These are phyloP conservation scores for Aspergillus leporis DNA, from an alignment of 495 filamentous ascomycete species.

Conservation along the genomic window DNA sequence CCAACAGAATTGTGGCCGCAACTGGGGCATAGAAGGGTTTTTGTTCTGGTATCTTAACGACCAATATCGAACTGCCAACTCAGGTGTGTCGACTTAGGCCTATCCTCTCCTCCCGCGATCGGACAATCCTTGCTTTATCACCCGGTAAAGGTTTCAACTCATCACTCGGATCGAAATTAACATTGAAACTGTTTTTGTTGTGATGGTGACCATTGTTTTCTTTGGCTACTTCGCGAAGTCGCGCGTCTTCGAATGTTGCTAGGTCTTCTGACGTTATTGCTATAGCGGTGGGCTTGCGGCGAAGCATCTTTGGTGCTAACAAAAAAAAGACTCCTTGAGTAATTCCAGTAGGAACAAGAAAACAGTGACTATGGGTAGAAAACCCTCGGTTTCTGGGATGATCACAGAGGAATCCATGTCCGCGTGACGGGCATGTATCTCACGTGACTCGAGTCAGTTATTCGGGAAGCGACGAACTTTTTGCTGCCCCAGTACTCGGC, in stretches of 20 bases:
- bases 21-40: not conserved
- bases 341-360: not conserved
- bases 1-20: too few species aligned
- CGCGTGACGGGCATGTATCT: not conserved
- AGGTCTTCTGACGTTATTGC: constrained; percentile 78
- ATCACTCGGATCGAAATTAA: constrained; percentile 55
- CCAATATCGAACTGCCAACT: constrained; percentile 4
- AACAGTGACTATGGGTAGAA: not conserved
- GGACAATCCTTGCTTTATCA: constrained; percentile 51
- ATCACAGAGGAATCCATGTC: too few species aligned
- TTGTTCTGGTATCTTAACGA: not conserved
- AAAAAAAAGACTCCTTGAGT: not conserved
- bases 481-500: not conserved
- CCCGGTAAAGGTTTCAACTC: constrained; percentile 57
- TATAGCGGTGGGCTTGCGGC: constrained; percentile 76
- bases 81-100: constrained; percentile 39
- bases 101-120: constrained; percentile 52
- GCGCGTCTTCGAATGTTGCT: constrained; percentile 68
- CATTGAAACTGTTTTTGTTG: constrained; percentile 20
- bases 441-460: not conserved
- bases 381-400: not conserved
- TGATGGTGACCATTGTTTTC: constrained; percentile 28
- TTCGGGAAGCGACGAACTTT: not conserved
- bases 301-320: constrained; percentile 61
- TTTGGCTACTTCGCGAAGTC: constrained; percentile 32